Evolutionary conservation across 305 asterid species (phyloP).

Genomic region (Euphrasia arctica): DNA sequence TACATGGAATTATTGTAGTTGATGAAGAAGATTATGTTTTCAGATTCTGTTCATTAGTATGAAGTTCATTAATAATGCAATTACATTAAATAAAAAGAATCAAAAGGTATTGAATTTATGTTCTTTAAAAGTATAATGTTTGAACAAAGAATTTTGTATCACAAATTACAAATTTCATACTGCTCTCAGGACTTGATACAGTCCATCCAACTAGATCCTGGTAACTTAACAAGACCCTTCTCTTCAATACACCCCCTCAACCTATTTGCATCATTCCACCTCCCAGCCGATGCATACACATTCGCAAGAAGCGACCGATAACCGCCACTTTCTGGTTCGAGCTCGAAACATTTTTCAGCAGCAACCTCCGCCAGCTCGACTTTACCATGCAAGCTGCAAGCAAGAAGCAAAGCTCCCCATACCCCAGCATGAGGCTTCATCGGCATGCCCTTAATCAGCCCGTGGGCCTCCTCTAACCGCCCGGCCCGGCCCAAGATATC

Average conservation of each 20-base stretch:
- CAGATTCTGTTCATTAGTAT: too few species aligned
- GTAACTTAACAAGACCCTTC: constrained; percentile 50
- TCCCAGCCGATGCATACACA: constrained; percentile 70
- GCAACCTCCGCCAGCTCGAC: constrained; percentile 79
- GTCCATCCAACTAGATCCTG: constrained; percentile 79
- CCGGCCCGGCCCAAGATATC: constrained; percentile 83
- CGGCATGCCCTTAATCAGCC: constrained; percentile 66
- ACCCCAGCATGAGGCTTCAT: constrained; percentile 74
- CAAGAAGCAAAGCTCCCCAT: constrained; percentile 94
- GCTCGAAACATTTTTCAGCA: constrained; percentile 57
- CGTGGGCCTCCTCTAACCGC: constrained; percentile 59
- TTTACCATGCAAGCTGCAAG: constrained; percentile 73
- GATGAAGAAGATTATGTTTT: constrained; percentile 10
- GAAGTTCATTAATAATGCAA: too few species aligned
- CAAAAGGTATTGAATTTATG: too few species aligned
- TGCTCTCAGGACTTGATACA: constrained; percentile 7
- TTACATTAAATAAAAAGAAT: too few species aligned
- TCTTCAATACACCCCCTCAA: constrained; percentile 51
- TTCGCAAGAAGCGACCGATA: constrained; percentile 73
- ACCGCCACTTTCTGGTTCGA: constrained; percentile 68
- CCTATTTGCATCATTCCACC: constrained; percentile 76
- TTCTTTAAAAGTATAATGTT: too few species aligned
- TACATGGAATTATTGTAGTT: not conserved
- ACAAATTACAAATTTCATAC: too few species aligned
- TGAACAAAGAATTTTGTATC: too few species aligned